Conservation (phyloP, 306 rosid species). For the Corylus heterophylla region DNA sequence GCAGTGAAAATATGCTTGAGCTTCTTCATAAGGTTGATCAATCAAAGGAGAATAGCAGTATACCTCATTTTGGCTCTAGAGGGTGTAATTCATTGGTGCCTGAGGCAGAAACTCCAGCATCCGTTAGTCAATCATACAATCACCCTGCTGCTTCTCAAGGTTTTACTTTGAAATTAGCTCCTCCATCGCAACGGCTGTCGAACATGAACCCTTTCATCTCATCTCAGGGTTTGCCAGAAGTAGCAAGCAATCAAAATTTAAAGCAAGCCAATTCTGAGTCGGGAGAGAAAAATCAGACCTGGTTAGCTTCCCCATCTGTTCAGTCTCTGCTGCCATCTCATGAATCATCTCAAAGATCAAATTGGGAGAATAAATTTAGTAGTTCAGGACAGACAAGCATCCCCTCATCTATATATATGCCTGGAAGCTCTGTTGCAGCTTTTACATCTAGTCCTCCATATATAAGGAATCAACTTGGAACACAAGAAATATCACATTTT, state of each 20-base stretch:
- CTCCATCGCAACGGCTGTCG: conserved; percentile 40
- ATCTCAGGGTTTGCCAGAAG: conserved; percentile 35
- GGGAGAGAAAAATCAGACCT: conserved; percentile 37
- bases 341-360: conserved; percentile 37
- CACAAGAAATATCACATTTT: conserved; percentile 24
- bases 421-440: conserved; percentile 29
- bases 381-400: conserved; percentile 27
- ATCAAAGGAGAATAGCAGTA: conserved; percentile 32
- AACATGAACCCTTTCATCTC: conserved; percentile 32
- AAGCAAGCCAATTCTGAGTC: conserved; percentile 32
- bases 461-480: conserved; percentile 44
- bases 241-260: conserved; percentile 31
- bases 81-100: conserved; percentile 36
- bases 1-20: conserved; percentile 46
- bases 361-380: conserved; percentile 40
- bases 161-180: conserved; percentile 45
- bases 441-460: conserved; percentile 38
- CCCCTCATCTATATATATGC: conserved; percentile 30
- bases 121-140: conserved; percentile 36
- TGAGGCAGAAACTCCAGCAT: conserved; percentile 23
- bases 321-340: conserved; percentile 32
- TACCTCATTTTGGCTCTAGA: conserved; percentile 30
- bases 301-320: conserved; percentile 28
- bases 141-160: conserved; percentile 43
- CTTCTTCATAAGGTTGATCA: conserved; percentile 49